phyloP scores from a whole-genome alignment of 2,329 filamentous ascomycete genomes.

The Mycosphaerella sp. region DNA sequence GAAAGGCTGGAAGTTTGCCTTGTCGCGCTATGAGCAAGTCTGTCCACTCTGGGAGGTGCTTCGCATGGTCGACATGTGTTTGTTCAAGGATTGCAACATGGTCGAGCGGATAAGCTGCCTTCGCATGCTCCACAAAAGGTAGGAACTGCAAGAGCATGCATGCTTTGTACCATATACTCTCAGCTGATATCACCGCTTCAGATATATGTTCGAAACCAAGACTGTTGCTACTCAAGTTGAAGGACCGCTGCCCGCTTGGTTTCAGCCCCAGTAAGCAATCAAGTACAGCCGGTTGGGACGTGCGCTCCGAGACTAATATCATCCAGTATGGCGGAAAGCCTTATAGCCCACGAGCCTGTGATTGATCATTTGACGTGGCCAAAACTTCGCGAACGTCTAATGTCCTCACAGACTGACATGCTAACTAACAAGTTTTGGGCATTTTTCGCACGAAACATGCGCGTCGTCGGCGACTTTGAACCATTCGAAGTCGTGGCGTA shows the following conservation, averaged over 20 bases:
- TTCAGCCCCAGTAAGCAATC: slow-evolving; percentile 18
- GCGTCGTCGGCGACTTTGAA: slow-evolving; percentile 19
- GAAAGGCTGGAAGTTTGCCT: slow-evolving; percentile 20
- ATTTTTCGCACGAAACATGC: slow-evolving; percentile 16
- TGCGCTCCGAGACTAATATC: slow-evolving; percentile 4
- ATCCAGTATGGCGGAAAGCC: slow-evolving; percentile 16
- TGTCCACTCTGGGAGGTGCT: slow-evolving; percentile 22
- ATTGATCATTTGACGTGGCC: slow-evolving; percentile 24
- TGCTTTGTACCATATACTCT: neutral
- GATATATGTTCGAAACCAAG: slow-evolving; percentile 18
- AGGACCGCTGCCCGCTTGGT: slow-evolving; percentile 21
- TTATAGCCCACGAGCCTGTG: slow-evolving; percentile 21
- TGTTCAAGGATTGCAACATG: slow-evolving; percentile 22
- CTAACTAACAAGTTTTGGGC: slow-evolving; percentile 23
- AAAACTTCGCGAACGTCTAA: slow-evolving; percentile 16
- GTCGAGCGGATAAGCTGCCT: slow-evolving; percentile 20
- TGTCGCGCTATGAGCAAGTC: slow-evolving; percentile 19
- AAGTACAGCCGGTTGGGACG: neutral
- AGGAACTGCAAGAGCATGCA: neutral
- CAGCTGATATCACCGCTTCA: neutral
- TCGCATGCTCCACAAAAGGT: slow-evolving; percentile 22
- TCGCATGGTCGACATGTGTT: slow-evolving; percentile 20
- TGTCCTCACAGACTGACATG: slow-evolving; percentile 16
- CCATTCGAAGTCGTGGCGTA: slow-evolving; percentile 17
- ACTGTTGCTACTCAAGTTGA: slow-evolving; percentile 15